phyloP scores from a whole-genome alignment of 768 basidiomycete species.

The Leucosporidium creatinivorum region DNA sequence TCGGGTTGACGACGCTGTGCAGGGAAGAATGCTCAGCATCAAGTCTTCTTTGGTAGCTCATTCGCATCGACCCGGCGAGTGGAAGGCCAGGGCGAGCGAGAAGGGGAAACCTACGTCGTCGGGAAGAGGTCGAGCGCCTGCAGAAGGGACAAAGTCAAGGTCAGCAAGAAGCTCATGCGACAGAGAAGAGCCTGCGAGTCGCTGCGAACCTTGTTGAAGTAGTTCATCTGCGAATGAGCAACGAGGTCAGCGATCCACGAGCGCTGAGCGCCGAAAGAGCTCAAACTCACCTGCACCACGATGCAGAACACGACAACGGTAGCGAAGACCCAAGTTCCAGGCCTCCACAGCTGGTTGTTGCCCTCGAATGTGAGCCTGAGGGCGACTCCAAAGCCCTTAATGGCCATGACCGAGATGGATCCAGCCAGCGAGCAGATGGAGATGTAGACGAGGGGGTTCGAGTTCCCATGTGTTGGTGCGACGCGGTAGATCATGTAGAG shows the following conservation, averaged over 20 bases:
- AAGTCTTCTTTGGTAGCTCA: rapidly evolving
- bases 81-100: too few species aligned
- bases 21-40: background rate
- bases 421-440: slow-evolving; percentile 95
- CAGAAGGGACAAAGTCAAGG: background rate
- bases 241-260: slow-evolving; percentile 47
- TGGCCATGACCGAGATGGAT: slow-evolving; percentile 95
- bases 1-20: slow-evolving; percentile 19
- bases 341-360: slow-evolving; percentile 89
- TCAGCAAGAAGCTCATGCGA: background rate
- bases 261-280: slow-evolving; percentile 44
- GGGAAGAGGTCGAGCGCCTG: slow-evolving; percentile 31
- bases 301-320: slow-evolving; percentile 76
- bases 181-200: too few species aligned
- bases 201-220: slow-evolving; percentile 60
- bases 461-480: slow-evolving; percentile 75
- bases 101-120: slow-evolving; percentile 9
- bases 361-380: slow-evolving; percentile 88
- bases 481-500: slow-evolving; percentile 80
- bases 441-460: slow-evolving; percentile 83
- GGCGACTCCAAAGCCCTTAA: slow-evolving; percentile 96
- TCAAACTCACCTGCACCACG: slow-evolving; percentile 65
- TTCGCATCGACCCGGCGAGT: too few species aligned
- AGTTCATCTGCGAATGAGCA: slow-evolving; percentile 55
- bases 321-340: slow-evolving; percentile 93